Conservation (phyloP, 371 early-diverging fungal species). For the Nosema granulosis region DNA sequence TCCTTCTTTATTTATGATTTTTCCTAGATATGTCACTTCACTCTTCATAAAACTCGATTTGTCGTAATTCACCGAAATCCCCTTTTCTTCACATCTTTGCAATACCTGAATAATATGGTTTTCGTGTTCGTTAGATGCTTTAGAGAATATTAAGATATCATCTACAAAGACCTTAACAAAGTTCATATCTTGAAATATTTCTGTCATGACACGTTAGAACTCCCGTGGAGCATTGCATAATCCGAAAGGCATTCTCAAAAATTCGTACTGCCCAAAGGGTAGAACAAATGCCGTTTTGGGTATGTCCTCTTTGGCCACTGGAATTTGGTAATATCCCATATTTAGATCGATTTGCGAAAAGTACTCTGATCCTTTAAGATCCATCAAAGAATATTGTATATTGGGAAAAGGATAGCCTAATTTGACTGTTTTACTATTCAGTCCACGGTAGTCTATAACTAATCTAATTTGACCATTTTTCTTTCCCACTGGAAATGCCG, state of each 20-base stretch:
- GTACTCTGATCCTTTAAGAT: constrained; percentile 1
- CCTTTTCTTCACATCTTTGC: neutral
- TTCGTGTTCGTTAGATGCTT: constrained; percentile 67
- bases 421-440: constrained; percentile 3
- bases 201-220: neutral
- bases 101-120: constrained; percentile 57
- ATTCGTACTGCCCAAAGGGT: neutral
- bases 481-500: constrained; percentile 24
- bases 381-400: constrained; percentile 11
- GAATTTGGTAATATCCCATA: constrained; percentile 67
- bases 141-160: constrained; percentile 69
- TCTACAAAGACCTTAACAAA: constrained; percentile 67
- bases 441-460: constrained; percentile 23
- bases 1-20: constrained; percentile 50
- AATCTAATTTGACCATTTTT: constrained; percentile 18
- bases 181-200: neutral
- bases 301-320: constrained; percentile 38
- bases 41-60: constrained; percentile 68
- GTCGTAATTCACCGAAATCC: constrained; percentile 49
- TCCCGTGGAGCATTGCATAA: neutral
- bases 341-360: constrained; percentile 66
- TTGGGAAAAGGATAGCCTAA: constrained; percentile 13
- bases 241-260: constrained; percentile 10
- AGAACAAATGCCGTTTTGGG: constrained; percentile 68
- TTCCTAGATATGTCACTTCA: constrained; percentile 67